Conservation (phyloP, 306 rosid species). For the Cicer chorassanicum region DNA sequence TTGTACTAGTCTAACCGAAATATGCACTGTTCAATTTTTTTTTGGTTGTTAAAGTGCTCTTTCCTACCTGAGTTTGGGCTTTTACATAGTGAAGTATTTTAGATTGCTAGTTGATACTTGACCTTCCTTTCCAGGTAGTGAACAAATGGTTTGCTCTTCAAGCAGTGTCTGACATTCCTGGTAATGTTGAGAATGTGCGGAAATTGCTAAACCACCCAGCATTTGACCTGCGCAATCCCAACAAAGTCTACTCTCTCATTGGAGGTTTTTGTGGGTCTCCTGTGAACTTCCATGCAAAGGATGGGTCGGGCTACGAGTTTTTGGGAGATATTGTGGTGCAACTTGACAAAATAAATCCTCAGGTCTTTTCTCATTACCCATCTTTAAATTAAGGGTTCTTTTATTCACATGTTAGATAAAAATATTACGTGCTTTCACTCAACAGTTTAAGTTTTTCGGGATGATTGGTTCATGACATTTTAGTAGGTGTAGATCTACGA, state of each 20-base stretch:
- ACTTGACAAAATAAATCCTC: slow-evolving; percentile 91
- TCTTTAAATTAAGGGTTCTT: slow-evolving; percentile 24
- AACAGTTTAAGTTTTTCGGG: background rate
- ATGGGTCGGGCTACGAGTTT: slow-evolving; percentile 90
- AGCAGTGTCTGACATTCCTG: slow-evolving; percentile 84
- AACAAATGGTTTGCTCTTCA: slow-evolving; percentile 98
- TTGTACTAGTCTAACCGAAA: background rate
- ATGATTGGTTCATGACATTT: background rate
- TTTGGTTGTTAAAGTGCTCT: background rate
- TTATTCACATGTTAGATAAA: slow-evolving; percentile 8
- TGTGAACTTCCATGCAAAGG: slow-evolving; percentile 92
- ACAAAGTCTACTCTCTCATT: slow-evolving; percentile 94
- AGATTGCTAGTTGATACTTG: slow-evolving; percentile 22
- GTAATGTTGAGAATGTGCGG: slow-evolving; percentile 83
- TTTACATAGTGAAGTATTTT: slow-evolving; percentile 1
- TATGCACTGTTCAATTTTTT: background rate
- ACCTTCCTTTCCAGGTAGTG: slow-evolving; percentile 69
- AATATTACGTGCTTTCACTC: background rate
- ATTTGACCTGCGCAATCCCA: slow-evolving; percentile 92
- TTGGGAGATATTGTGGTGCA: slow-evolving; percentile 84
- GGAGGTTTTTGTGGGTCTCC: slow-evolving; percentile 92
- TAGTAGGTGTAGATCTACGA: slow-evolving; percentile 1
- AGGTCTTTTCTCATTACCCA: slow-evolving; percentile 55
- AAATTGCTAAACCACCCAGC: slow-evolving; percentile 79
- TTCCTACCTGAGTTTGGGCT: background rate